These are phyloP conservation scores for Tagetes patula DNA, from an alignment of 129 eudicot genomes.

Conservation along the genomic window DNA sequence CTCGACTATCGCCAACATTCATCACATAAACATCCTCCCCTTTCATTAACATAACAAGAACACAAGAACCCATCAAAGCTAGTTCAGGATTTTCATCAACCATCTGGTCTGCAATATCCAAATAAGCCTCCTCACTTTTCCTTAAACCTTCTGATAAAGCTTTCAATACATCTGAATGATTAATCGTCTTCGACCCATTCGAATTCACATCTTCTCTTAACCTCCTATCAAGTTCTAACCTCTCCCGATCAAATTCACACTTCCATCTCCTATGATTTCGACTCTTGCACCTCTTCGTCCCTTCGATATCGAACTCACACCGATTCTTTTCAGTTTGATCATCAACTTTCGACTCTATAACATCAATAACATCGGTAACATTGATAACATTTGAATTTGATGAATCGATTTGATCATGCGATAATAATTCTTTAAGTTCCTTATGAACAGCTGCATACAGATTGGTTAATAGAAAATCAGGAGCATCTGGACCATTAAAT, in stretches of 20 bases:
- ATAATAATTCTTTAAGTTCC: conserved; percentile 79
- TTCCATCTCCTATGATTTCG: conserved; percentile 52
- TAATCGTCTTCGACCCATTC: conserved; percentile 40
- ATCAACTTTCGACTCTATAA: neutral
- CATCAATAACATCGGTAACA: neutral
- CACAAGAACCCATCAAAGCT: conserved; percentile 97
- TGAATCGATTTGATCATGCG: conserved; percentile 68
- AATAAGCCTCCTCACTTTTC: conserved; percentile 87
- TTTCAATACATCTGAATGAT: conserved; percentile 72
- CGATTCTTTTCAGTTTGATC: neutral
- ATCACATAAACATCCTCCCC: conserved; percentile 96
- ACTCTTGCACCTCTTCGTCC: neutral
- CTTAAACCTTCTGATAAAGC: conserved; percentile 70
- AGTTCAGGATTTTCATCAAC: conserved; percentile 83
- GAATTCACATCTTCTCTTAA: conserved; percentile 56
- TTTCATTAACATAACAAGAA: conserved; percentile 92
- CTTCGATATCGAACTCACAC: no score
- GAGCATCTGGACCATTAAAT: conserved; percentile 97
- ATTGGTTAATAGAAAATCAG: conserved; percentile 75
- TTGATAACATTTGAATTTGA: conserved; percentile 16
- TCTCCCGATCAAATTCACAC: conserved; percentile 80
- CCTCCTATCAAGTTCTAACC: conserved; percentile 81
- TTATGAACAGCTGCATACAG: conserved; percentile 79
- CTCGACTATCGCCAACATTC: conserved; percentile 96
- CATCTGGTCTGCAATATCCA: conserved; percentile 92